phyloP scores from a whole-genome alignment of 2,329 filamentous ascomycete genomes.

The Fusarium ambrosium region DNA sequence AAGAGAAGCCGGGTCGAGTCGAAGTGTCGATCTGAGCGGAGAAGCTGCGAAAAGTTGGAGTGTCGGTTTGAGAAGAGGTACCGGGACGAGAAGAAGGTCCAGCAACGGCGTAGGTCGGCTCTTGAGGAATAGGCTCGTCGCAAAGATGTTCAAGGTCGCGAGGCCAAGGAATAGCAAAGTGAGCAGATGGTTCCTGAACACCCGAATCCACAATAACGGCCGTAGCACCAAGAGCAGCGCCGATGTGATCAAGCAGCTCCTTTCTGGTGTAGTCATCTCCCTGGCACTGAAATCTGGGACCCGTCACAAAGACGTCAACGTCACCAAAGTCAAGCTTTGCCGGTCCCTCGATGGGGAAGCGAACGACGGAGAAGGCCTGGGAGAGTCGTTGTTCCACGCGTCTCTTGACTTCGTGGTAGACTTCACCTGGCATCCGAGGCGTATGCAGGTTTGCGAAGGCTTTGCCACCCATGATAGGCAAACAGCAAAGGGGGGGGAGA shows the following conservation, averaged over 20 bases:
- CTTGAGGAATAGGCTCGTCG: not conserved
- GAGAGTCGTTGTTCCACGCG: conserved; percentile 62
- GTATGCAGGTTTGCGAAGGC: conserved; percentile 71
- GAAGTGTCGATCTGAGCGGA: not conserved
- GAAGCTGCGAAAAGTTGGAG: not conserved
- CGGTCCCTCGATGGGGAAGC: conserved; percentile 76
- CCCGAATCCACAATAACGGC: conserved; percentile 49
- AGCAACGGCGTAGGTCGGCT: not conserved
- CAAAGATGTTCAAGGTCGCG: conserved; percentile 16
- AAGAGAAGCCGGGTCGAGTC: not conserved
- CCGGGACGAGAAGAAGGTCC: not conserved
- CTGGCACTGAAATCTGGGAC: conserved; percentile 41
- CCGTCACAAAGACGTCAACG: conserved; percentile 75
- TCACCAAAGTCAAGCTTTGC: conserved; percentile 79
- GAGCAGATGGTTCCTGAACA: conserved; percentile 47
- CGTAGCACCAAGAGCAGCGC: conserved; percentile 59
- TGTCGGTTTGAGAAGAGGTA: not conserved
- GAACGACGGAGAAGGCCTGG: conserved; percentile 67
- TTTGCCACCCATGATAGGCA: conserved; percentile 72
- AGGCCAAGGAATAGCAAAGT: conserved; percentile 71
- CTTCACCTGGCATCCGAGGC: conserved; percentile 72
- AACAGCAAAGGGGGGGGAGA: not conserved
- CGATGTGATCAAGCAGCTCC: conserved; percentile 34
- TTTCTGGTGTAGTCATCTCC: conserved; percentile 48
- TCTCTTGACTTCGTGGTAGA: conserved; percentile 68